phyloP scores from a whole-genome alignment of 495 filamentous ascomycete species.

The Xylaria palmicola region DNA sequence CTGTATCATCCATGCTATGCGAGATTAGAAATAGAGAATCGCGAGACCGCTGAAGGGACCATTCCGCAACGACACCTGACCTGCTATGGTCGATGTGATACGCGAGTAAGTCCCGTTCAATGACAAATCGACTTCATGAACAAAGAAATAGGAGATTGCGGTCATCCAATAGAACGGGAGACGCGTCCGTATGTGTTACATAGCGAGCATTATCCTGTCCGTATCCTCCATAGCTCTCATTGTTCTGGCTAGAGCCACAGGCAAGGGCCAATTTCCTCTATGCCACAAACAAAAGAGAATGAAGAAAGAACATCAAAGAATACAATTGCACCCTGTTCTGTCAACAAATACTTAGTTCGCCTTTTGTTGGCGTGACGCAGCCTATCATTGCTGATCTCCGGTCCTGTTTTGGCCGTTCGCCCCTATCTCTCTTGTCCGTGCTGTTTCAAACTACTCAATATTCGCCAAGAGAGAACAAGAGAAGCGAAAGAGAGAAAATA shows the following conservation, averaged over 20 bases:
- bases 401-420: background rate
- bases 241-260: slow-evolving; percentile 1
- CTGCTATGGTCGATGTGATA: background rate
- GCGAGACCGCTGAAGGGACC: background rate
- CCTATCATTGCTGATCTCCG: slow-evolving; percentile 4
- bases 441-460: slow-evolving; percentile 10
- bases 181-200: background rate
- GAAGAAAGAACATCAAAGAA: slow-evolving; percentile 1
- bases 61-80: background rate
- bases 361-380: background rate
- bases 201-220: background rate
- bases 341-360: slow-evolving; percentile 17
- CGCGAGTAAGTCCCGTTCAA: background rate
- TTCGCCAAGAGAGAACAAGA: slow-evolving; percentile 13
- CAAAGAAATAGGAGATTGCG: slow-evolving; percentile 4
- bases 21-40: slow-evolving; percentile 2
- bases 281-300: slow-evolving; percentile 10
- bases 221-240: slow-evolving; percentile 9
- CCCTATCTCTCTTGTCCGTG: background rate
- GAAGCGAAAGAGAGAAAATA: slow-evolving; percentile 13
- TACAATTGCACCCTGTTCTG: slow-evolving; percentile 9
- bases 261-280: slow-evolving; percentile 9
- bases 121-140: background rate
- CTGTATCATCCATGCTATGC: background rate
- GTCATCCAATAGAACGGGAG: slow-evolving; percentile 1